Evolutionary conservation across 2,329 filamentous ascomycete species (phyloP).

Genomic region (Grosmannia clavigera): DNA sequence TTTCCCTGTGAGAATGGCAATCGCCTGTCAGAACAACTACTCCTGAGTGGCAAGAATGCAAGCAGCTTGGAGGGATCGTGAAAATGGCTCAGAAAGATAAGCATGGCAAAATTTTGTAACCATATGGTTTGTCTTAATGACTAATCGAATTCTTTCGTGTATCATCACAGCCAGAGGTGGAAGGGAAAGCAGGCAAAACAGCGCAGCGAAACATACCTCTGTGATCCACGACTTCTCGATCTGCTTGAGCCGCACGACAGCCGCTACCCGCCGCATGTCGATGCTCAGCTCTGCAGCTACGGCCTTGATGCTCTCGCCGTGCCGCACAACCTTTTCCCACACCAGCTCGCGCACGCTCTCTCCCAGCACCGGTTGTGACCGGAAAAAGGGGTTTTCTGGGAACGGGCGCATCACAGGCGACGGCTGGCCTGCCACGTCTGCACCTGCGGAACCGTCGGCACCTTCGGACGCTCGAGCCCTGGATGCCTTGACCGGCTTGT

Average conservation of each 20-base stretch:
- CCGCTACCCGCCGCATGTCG: constrained; percentile 73
- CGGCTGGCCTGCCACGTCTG: neutral
- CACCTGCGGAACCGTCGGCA: neutral
- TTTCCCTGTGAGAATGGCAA: constrained; percentile 46
- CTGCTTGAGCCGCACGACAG: constrained; percentile 74
- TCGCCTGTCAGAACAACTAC: neutral
- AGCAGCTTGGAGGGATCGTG: constrained; percentile 1
- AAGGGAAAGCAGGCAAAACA: neutral
- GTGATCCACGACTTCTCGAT: constrained; percentile 67
- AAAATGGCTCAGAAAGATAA: constrained; percentile 52
- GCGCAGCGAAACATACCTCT: constrained; percentile 47
- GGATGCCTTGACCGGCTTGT: neutral
- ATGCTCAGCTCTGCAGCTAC: constrained; percentile 68
- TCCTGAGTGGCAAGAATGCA: constrained; percentile 6
- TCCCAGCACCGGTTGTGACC: constrained; percentile 59
- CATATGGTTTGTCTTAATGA: constrained; percentile 90
- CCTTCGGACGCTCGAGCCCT: neutral
- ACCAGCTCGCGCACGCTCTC: constrained; percentile 63
- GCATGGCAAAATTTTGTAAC: constrained; percentile 51
- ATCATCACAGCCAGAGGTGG: constrained; percentile 35
- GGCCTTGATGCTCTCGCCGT: constrained; percentile 57
- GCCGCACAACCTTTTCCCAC: constrained; percentile 52
- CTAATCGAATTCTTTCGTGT: constrained; percentile 81
- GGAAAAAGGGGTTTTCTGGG: constrained; percentile 59
- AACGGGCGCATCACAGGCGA: constrained; percentile 39